Base-by-base conservation (phyloP, 106 monocot species). In the Agapanthus africanus region DNA sequence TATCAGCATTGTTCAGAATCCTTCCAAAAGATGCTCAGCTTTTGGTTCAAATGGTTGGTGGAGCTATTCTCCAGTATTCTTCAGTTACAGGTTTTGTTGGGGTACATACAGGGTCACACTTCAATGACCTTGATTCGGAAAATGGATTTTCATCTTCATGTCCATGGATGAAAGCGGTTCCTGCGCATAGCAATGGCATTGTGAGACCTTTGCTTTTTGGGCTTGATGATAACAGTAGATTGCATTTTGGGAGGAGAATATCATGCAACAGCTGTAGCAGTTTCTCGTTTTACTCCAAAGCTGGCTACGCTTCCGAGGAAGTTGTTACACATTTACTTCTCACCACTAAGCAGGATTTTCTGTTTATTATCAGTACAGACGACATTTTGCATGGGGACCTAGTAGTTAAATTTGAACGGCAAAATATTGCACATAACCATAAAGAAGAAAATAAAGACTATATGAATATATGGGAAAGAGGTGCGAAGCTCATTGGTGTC, bases 401-500 rank as follows among this genome's bases (percentile, higher is more conserved):
- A 41, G 93, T 85, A 63, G 22, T 70, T 37, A 75, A 78, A 38
- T 59, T 81, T 47, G 85, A 83, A 41, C 69, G 66, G 22, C 63
- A 63, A 54, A 69, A 28, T 63, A 65, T 47, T 59, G 74, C 23
- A 37, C 68, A 33, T 10, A 67, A 71, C 25, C 56, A 42, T 35
- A 49, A 39, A 68, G 69, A 73, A 47, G 89, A 82, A 59, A 73
- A 66, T 60, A 84, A 71, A 71, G 86, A 90, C 40, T 70, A 63
- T 59, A 40, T 90, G 19, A 59, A 67, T 76, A 71, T 99, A 42
- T 99, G 99, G 99, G 99, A 99, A 75, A 90, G 77, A 73, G 93
- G 99, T 10, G 90, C 99, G 63, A 92, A 87, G 41, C 39, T 99
- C 31, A 68, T 81, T 80, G 99, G 93, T 76, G 87, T 83, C 69